phyloP scores from a whole-genome alignment of 2,329 filamentous ascomycete genomes.

The Geosmithia putterillii region DNA sequence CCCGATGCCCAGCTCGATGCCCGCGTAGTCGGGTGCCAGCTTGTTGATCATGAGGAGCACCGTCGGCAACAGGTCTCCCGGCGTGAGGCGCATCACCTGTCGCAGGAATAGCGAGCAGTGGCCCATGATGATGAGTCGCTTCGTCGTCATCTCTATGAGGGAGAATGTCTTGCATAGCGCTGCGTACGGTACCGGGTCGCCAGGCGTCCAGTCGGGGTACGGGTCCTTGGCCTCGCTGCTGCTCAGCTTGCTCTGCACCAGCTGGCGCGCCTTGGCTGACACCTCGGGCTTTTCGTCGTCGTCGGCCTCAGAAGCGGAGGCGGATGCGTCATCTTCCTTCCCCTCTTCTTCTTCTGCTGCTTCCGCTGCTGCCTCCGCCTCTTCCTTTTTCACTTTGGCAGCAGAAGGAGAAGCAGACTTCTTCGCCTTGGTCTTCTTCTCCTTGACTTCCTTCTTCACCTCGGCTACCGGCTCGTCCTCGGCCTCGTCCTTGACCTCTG shows the following conservation, averaged over 20 bases:
- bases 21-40: slow-evolving; percentile 89
- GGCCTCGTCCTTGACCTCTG: slow-evolving; percentile 9
- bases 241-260: slow-evolving; percentile 64
- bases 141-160: slow-evolving; percentile 86
- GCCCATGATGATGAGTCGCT: slow-evolving; percentile 76
- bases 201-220: slow-evolving; percentile 91
- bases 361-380: slow-evolving; percentile 10
- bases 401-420: slow-evolving; percentile 6
- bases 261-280: slow-evolving; percentile 64
- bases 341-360: slow-evolving; percentile 29
- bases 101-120: slow-evolving; percentile 85
- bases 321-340: slow-evolving; percentile 24
- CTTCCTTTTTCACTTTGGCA: neutral
- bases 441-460: slow-evolving; percentile 4
- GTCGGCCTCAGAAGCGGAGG: slow-evolving; percentile 25
- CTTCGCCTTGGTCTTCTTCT: slow-evolving; percentile 7
- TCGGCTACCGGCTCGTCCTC: slow-evolving; percentile 3
- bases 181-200: slow-evolving; percentile 83
- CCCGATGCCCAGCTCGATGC: slow-evolving; percentile 94
- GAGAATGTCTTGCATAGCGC: slow-evolving; percentile 92
- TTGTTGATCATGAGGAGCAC: slow-evolving; percentile 97
- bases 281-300: slow-evolving; percentile 56
- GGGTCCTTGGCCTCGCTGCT: slow-evolving; percentile 58
- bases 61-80: slow-evolving; percentile 74
- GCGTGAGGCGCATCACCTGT: slow-evolving; percentile 87